Percentiles rank a stretch among this genome's conserved stretches.
These are phyloP conservation scores for Tetrahymena borealis DNA, from an alignment of 73 alveolate genomes.

Conservation along the genomic window DNA sequence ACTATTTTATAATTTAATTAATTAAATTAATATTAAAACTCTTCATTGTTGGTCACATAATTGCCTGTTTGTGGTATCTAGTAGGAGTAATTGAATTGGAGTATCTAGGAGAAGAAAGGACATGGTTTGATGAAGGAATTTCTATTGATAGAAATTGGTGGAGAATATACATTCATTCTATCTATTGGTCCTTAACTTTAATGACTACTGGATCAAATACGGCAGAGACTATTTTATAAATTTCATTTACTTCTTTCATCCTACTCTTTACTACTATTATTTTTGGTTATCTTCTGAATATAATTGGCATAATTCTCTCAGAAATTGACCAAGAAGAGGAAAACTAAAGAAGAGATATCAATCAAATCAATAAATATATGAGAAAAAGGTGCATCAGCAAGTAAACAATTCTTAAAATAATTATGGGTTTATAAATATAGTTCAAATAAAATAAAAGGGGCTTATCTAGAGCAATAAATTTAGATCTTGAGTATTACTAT, in stretches of 20 bases:
- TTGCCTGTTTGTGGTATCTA: not conserved
- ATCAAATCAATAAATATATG: not conserved
- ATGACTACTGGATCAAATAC: not conserved
- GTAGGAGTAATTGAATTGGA: not conserved
- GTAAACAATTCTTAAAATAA: too few species aligned
- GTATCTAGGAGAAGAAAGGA: not conserved
- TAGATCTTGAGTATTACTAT: not conserved
- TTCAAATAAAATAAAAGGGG: not conserved
- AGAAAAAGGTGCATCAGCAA: not conserved
- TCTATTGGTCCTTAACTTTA: not conserved
- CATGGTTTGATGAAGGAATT: not conserved
- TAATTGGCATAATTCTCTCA: not conserved
- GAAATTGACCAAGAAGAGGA: not conserved
- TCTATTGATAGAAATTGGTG: not conserved
- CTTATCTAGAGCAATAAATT: not conserved
- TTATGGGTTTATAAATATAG: too few species aligned
- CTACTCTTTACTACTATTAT: not conserved
- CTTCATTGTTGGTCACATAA: not conserved
- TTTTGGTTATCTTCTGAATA: not conserved
- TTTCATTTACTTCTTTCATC: not conserved
- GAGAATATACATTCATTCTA: not conserved
- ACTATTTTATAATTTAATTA: not conserved
- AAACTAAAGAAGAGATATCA: not conserved
- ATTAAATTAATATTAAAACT: not conserved
- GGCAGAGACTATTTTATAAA: not conserved